Evolutionary conservation across 331 rosid species (phyloP).

Genomic region (Dryas integrifolia): DNA sequence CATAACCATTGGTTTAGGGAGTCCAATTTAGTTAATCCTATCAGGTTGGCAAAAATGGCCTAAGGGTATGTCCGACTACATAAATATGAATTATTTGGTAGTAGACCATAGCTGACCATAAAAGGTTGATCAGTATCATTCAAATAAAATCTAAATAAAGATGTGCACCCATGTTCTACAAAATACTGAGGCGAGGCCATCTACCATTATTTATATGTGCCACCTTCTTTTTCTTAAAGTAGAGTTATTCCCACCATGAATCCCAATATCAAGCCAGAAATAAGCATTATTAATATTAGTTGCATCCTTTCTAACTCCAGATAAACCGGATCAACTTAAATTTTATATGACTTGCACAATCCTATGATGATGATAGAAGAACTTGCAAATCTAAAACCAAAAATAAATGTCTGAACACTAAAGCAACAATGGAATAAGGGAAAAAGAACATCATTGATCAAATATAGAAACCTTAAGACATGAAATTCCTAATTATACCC

Average conservation of each 20-base stretch:
- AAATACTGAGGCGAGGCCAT: neutral
- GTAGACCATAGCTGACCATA: neutral
- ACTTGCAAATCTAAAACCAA: neutral
- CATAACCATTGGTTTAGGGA: neutral
- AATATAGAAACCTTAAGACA: neutral
- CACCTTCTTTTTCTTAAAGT: neutral
- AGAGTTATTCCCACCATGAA: neutral
- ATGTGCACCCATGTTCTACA: neutral
- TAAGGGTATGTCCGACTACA: neutral
- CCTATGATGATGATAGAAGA: neutral
- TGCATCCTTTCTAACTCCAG: neutral
- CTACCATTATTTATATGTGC: neutral
- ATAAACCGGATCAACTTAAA: neutral
- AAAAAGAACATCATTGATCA: neutral
- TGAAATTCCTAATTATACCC: no score
- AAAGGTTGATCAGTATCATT: conserved; percentile 1
- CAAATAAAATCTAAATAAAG: neutral
- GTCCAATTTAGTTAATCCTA: conserved; percentile 1
- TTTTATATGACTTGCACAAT: neutral
- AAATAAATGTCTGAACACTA: neutral
- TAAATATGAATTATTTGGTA: neutral
- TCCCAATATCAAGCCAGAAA: neutral
- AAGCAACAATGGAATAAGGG: neutral
- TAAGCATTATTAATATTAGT: neutral
- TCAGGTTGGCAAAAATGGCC: neutral